Evolutionary conservation across 2,329 filamentous ascomycete genomes (phyloP), one percentile per base, ranked within the genome.

Genomic region (Cordyceps farinosa): DNA sequence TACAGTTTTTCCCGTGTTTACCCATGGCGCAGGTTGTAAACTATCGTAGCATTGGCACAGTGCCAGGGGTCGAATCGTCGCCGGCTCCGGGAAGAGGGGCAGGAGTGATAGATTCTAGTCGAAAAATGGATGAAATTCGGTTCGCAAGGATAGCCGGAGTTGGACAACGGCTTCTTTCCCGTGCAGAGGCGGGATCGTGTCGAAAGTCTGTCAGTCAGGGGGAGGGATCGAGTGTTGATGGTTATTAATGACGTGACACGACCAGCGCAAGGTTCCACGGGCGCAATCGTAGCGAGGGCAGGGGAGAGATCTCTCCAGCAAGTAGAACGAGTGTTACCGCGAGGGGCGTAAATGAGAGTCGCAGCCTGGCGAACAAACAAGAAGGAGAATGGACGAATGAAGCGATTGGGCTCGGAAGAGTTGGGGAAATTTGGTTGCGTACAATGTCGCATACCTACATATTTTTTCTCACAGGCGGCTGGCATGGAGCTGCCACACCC

Each of bases 1-100:
- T 68, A 76, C 74, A 75, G 68, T 76, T 71, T 69, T 76, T 76
- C 34, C 54, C 54, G 65, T 44, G 27, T 44, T 59, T 63, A 17
- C 61, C 61, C 61, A 63, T 63, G 54, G 36, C 44, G 51, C n/a
- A 62, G 30, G n/a, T 27, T 8, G 42, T 55, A 34, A 3, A 34
- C 34, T 50, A 55, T 32, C 50, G 51, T 17, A 42, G 52, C 60
- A 62, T 62, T 50, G 48, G 48, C 42, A 51, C 17, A 55, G 44
- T 38, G n/a, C 30, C n/a, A 40, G 11, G 22, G 5, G 8, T 30
- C 40, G 32, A 30, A n/a, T 51, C 8, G 58, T 36, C 36, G 36
- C 30, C 44, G 36, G 45, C 48, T 53, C 30, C 15, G 27, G 47
- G 15, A 29, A 15, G 27, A 13, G 11, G 34, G 3, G 27, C 9